Base-by-base conservation (phyloP, 139 green algal genomes). In the Nannochloris sp. region DNA sequence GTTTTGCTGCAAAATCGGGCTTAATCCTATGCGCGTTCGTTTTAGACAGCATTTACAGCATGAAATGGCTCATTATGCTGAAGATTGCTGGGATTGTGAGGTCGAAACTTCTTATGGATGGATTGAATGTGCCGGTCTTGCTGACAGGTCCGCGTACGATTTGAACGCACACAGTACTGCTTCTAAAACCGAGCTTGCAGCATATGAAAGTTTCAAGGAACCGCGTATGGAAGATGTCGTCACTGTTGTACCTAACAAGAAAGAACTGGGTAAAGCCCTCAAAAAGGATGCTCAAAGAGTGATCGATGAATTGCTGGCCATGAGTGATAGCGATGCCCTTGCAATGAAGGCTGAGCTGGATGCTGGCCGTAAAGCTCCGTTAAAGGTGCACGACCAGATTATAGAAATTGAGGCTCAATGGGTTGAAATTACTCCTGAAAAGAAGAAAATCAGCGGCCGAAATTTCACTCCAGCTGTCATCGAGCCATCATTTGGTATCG, bases 401-500 rank as follows among this genome's bases (percentile, higher is more conserved):
- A 64, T 82, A n/a, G 55, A 67, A 8, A 73, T 86, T 48, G 73
- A 65, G 27, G 51, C 72, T n/a, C 66, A 45, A 3, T 86, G 88
- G 84, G 81, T 93, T 44, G 70, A 83, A 19, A 87, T 96, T 64
- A 76, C 75, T 34, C 75, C 82, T 69, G 75, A 91, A 60, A 77
- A 64, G 14, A 86, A 88, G 66, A 92, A 81, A 65, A 38, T 87
- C 23, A 83, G 55, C 6, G 86, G 88, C 34, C 79, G 81, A 47
- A 89, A 72, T 53, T 95, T 92, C 82, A 93, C 80, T 14, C 94
- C 94, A 2, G 86, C 70, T 27, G 94, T 99, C 25, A 97, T 99
- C 47, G 94, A 99, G 83, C 94, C 94, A 12, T 99, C 94, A 1
- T 99, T 99, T 65, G 94, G 94, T 61, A 95, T 99, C 51, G 94